phyloP scores from a whole-genome alignment of 2,329 filamentous ascomycete species.

The Penicillium sp. region DNA sequence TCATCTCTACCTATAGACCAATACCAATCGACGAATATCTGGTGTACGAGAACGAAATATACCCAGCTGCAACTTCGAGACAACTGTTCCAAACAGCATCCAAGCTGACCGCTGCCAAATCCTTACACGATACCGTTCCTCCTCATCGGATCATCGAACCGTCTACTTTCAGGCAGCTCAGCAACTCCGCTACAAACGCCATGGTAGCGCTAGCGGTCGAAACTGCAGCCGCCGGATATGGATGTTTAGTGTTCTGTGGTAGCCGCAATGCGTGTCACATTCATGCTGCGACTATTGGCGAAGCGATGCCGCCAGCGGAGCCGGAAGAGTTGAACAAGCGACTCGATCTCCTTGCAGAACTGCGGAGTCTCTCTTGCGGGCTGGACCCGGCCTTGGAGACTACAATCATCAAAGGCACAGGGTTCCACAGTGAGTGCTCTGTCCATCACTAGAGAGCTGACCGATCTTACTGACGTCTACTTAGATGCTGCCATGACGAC shows the following conservation, averaged over 20 bases:
- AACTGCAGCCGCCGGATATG: slow-evolving; percentile 64
- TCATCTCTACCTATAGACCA: slow-evolving; percentile 68
- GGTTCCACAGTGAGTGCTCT: slow-evolving; percentile 63
- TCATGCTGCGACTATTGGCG: slow-evolving; percentile 64
- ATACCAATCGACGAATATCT: slow-evolving; percentile 73
- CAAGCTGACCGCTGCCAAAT: slow-evolving; percentile 42
- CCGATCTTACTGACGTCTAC: slow-evolving; percentile 28
- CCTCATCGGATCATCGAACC: slow-evolving; percentile 48
- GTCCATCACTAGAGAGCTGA: not conserved
- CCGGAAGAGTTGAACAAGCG: slow-evolving; percentile 54
- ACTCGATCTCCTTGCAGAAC: slow-evolving; percentile 61
- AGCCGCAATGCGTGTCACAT: slow-evolving; percentile 65
- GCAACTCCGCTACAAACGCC: slow-evolving; percentile 63
- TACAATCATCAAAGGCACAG: slow-evolving; percentile 64
- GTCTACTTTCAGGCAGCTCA: slow-evolving; percentile 60
- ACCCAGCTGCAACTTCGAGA: slow-evolving; percentile 58
- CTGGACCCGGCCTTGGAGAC: slow-evolving; percentile 63
- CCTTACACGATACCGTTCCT: slow-evolving; percentile 34
- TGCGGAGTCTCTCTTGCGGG: slow-evolving; percentile 63
- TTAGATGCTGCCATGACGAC: slow-evolving; percentile 56
- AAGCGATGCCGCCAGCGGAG: slow-evolving; percentile 56
- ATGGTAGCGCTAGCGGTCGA: slow-evolving; percentile 67
- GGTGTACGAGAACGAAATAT: slow-evolving; percentile 66
- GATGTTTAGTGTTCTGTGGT: slow-evolving; percentile 69
- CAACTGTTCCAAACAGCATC: slow-evolving; percentile 57